phyloP scores from a whole-genome alignment of 208 protist genomes.

The Crithidia brevicula region DNA sequence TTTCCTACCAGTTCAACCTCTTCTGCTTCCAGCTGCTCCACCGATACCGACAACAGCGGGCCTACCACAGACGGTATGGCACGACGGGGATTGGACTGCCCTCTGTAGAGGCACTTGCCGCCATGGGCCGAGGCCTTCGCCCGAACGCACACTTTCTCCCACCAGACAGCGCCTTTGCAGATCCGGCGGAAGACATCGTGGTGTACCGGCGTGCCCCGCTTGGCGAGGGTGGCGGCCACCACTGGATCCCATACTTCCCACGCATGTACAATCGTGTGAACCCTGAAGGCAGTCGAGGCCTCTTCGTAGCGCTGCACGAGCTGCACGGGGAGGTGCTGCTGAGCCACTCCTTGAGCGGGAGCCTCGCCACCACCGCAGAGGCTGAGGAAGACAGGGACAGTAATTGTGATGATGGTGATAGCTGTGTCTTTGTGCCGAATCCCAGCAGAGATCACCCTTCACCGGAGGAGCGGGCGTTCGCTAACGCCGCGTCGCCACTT shows the following conservation, averaged over 20 bases:
- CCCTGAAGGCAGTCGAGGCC: not conserved
- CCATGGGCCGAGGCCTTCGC: not conserved
- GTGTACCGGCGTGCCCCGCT: not conserved
- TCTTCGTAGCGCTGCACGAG: not conserved
- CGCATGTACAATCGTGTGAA: not conserved
- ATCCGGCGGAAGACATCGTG: not conserved
- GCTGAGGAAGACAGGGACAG: not conserved
- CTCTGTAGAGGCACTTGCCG: not conserved
- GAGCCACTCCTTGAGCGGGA: not conserved
- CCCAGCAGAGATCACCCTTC: too few species aligned
- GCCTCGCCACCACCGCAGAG: not conserved
- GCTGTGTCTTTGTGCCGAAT: not conserved
- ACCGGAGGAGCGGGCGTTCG: too few species aligned
- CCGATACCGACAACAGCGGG: not conserved
- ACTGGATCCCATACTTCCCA: conserved; percentile 4
- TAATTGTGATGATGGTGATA: not conserved
- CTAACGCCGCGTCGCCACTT: not conserved
- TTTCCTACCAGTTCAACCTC: conserved; percentile 1
- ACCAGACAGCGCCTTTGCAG: not conserved
- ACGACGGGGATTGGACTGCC: not conserved
- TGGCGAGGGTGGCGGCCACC: not conserved
- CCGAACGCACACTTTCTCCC: not conserved
- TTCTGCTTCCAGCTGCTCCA: not conserved
- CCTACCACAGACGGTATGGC: not conserved
- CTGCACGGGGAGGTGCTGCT: not conserved